Evolutionary conservation across 257 asterid species (phyloP), one percentile per base, ranked within the genome.

Genomic region (Primulina eburnea): DNA sequence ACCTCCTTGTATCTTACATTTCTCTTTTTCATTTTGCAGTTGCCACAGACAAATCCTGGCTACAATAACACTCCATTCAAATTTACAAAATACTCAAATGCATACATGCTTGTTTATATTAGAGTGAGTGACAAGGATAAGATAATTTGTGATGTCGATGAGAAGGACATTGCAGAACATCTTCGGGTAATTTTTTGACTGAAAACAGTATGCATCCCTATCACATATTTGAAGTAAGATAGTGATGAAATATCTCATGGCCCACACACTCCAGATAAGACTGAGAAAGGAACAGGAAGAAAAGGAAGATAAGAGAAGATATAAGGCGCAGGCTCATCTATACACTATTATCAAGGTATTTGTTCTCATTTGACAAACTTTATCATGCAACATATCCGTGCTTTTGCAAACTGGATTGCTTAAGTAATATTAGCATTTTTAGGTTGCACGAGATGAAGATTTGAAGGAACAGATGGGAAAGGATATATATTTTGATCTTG

Each of bases 391-490:
- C 18, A 14, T 43, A 0, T 50, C 57, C 5, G 57, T 16, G 20
- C 17, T 65, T 57, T 11, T 55, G 55, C 67, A 14, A 17, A 47
- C 55, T 64, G 26, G 30, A 32, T 60, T 62, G 12, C 57, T 58
- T 59, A 17, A 16, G 2, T 56, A 9, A 74, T 63, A 62, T 37
- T 70, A 61, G 26, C 65, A 28, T 72, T 62, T 76, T 24, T 67
- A 90, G 97, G 96, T 91, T 71, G 96, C 96, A 67, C 89, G 93
- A 38, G 95, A 91, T 73, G 87, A 77, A 58, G 97, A 91, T 72
- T 78, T 91, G 40, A 80, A 71, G 34, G 85, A 82, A 60, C 97
- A 91, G 78, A 83, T 91, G 83, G 97, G 97, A 34, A 83, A 67
- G 73, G 91, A 91, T 18, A 81, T 86, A 72, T 86, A 89, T 83